phyloP scores from a whole-genome alignment of 2,329 filamentous ascomycete genomes.

The Pseudofabraea citricarpa region DNA sequence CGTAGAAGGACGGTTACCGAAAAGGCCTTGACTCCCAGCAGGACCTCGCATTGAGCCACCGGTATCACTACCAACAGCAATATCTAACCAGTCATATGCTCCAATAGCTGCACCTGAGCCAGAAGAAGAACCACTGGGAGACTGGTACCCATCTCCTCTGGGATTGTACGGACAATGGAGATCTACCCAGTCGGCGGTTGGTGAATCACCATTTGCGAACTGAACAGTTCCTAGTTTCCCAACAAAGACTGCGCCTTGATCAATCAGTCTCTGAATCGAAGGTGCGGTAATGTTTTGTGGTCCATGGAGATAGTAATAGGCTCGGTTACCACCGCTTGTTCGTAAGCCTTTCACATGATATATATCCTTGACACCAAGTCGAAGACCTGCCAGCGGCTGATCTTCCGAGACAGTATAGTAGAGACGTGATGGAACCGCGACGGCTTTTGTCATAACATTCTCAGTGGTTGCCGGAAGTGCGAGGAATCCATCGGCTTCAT shows the following conservation, averaged over 20 bases:
- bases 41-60: slow-evolving; percentile 43
- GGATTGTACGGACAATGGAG: slow-evolving; percentile 29
- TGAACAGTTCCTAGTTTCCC: slow-evolving; percentile 45
- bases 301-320: slow-evolving; percentile 48
- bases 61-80: slow-evolving; percentile 42
- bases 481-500: neutral
- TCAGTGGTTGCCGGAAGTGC: neutral
- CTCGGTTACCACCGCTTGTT: slow-evolving; percentile 50
- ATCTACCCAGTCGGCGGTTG: slow-evolving; percentile 16
- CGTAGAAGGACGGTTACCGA: slow-evolving; percentile 40
- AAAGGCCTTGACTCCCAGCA: slow-evolving; percentile 36
- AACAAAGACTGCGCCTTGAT: slow-evolving; percentile 50
- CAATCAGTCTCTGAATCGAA: slow-evolving; percentile 47
- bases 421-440: neutral
- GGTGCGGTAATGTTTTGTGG: slow-evolving; percentile 39
- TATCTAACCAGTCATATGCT: slow-evolving; percentile 39
- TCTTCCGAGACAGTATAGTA: neutral
- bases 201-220: slow-evolving; percentile 27
- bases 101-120: slow-evolving; percentile 35
- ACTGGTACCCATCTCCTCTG: slow-evolving; percentile 29
- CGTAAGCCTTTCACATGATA: slow-evolving; percentile 49
- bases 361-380: slow-evolving; percentile 57
- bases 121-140: slow-evolving; percentile 36
- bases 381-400: slow-evolving; percentile 51
- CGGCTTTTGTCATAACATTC: neutral